These are phyloP conservation scores for Caryopteris hybrid DNA, from an alignment of 305 asterid genomes.

Conservation along the genomic window DNA sequence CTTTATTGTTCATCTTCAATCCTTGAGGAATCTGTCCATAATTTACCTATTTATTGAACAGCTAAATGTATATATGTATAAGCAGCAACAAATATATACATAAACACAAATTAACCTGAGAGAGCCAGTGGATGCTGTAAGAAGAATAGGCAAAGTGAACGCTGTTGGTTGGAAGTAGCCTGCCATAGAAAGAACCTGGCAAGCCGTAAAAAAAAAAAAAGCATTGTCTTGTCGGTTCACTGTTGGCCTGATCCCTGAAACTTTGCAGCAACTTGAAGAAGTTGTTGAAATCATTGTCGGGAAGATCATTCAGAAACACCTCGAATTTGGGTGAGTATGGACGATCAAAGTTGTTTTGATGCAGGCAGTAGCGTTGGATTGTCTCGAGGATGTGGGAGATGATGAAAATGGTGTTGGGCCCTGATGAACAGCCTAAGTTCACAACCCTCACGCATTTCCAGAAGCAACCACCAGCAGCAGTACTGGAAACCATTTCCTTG, in stretches of 20 bases:
- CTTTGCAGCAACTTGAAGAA: constrained; percentile 27
- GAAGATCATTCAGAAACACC: constrained; percentile 37
- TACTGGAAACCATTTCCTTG: neutral
- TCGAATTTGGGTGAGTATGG: constrained; percentile 10
- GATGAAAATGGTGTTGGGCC: constrained; percentile 30
- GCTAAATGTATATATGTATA: no score
- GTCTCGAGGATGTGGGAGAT: constrained; percentile 18
- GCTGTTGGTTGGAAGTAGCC: constrained; percentile 28
- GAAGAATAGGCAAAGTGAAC: constrained; percentile 29
- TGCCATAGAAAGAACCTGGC: constrained; percentile 35
- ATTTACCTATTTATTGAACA: neutral
- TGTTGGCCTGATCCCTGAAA: no score
- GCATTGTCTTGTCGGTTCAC: neutral
- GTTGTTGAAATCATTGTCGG: constrained; percentile 40
- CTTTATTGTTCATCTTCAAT: constrained; percentile 19
- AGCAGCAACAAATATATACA: neutral
- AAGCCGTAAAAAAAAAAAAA: constrained; percentile 27
- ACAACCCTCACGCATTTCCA: constrained; percentile 12
- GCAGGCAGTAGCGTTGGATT: neutral
- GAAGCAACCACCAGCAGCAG: no score
- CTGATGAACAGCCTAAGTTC: constrained; percentile 43
- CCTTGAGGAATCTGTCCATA: constrained; percentile 27
- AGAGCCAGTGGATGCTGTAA: constrained; percentile 42
- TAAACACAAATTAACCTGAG: constrained; percentile 20
- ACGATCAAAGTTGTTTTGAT: no score